Evolutionary conservation across 345 rosid species (phyloP), one percentile per base, ranked within the genome.

Genomic region (Schrenkiella parvula): DNA sequence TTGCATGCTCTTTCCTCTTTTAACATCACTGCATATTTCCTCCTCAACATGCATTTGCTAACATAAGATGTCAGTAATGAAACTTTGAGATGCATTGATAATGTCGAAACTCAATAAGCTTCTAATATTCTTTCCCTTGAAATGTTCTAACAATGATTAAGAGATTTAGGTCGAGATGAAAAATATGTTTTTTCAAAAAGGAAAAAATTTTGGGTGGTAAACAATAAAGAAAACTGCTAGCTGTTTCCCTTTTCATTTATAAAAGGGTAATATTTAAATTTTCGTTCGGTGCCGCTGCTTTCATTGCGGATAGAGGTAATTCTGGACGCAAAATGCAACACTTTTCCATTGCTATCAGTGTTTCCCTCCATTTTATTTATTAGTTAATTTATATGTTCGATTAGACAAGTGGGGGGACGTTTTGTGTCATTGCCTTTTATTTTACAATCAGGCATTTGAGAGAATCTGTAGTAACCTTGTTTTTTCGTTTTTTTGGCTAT

Each of bases 401-500:
- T 23, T 53, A 32, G 71, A 51, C 41, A 23, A 25, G 38, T 23
- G 48, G 48, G 41, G 26, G 18, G 50, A 28, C 11, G 52, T 35
- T 19, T 67, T 39, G 48, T 64, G 58, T 54, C 48, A 35, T 43
- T 53, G 65, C 64, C 65, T 37, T 23, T 56, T 55, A 29, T 34
- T 60, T 72, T 68, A 51, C 64, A 60, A 0, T 61, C 15, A 59
- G 2, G 37, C 28, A 53, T 68, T 62, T 53, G 29, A 75, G 70
- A 75, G 28, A 44, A 60, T 63, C 37, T 44, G 6, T 35, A 35
- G 59, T 69, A 63, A 76, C 66, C 46, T 54, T 56, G 38, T 35
- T 50, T 67, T 32, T 61, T 63, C 13, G 1, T 25, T 64, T 70
- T 81, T 46, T 59, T 55, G 64, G 38, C 78, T 55, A 68, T 83